These are phyloP conservation scores for Macrolepiota fuliginosa DNA, from an alignment of 768 basidiomycete species.

Conservation along the genomic window DNA sequence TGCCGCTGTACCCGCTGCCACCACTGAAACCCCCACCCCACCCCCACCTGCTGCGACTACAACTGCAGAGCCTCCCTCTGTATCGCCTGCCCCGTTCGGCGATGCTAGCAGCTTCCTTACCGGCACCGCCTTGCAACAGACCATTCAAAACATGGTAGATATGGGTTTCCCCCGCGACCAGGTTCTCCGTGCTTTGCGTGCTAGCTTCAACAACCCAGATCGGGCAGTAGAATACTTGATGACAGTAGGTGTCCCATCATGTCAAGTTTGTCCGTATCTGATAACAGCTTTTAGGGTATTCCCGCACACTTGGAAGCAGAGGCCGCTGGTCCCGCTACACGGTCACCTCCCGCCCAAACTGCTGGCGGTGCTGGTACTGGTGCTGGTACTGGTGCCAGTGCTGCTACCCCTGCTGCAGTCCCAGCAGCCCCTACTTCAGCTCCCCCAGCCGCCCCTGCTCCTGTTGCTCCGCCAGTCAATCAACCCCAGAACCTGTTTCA, in stretches of 20 bases:
- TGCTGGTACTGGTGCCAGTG: too few relatives aligned
- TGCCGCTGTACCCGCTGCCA: conserved; percentile 22
- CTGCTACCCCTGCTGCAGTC: conserved; percentile 27
- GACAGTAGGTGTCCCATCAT: conserved; percentile 52
- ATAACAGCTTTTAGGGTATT: conserved; percentile 59
- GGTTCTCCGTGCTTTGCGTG: conserved; percentile 81
- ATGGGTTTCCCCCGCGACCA: conserved; percentile 94
- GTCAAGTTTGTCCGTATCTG: conserved; percentile 10
- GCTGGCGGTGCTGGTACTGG: conserved; percentile 25
- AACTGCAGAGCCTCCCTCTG: conserved; percentile 28
- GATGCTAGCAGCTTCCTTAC: conserved; percentile 66
- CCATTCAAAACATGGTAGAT: conserved; percentile 82
- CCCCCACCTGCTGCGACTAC: conserved; percentile 26
- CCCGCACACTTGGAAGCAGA: conserved; percentile 66
- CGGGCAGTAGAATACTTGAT: conserved; percentile 98
- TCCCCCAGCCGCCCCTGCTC: conserved; percentile 30
- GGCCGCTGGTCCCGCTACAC: conserved; percentile 29
- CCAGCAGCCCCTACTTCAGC: conserved; percentile 37
- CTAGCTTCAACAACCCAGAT: conserved; percentile 97
- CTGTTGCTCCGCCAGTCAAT: conserved; percentile 36
- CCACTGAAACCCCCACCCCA: conserved; percentile 28
- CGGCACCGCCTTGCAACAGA: conserved; percentile 71
- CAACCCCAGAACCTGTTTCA: conserved; percentile 87
- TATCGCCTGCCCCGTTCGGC: conserved; percentile 36
- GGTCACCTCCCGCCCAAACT: conserved; percentile 28